phyloP scores from a whole-genome alignment of 1,284 basidiomycete species.

The Apiotrichum montevideense region DNA sequence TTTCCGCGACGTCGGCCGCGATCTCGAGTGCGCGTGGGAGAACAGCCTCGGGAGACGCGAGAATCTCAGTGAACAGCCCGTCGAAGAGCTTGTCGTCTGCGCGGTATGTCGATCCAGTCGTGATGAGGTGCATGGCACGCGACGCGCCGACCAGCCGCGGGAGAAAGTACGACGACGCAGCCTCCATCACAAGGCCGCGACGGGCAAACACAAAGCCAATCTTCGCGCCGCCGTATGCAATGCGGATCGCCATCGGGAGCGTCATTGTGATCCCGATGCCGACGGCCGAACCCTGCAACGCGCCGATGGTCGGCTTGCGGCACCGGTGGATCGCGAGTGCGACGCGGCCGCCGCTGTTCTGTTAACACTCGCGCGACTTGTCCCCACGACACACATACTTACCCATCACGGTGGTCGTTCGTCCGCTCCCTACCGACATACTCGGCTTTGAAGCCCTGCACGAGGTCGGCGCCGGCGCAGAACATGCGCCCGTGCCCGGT shows the following conservation, averaged over 20 bases:
- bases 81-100: slow-evolving; percentile 6
- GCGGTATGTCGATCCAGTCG: slow-evolving; percentile 10
- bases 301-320: slow-evolving; percentile 16
- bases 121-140: slow-evolving; percentile 8
- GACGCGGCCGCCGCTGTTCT: slow-evolving; percentile 10
- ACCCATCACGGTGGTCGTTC: slow-evolving; percentile 14
- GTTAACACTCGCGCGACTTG: no score
- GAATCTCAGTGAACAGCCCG: slow-evolving; percentile 15
- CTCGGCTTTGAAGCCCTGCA: slow-evolving; percentile 5
- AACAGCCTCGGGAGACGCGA: slow-evolving; percentile 6
- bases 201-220: slow-evolving; percentile 16
- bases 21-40: slow-evolving; percentile 14
- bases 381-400: background rate
- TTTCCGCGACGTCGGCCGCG: slow-evolving; percentile 6
- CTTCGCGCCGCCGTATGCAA: slow-evolving; percentile 15
- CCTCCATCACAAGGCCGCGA: slow-evolving; percentile 17
- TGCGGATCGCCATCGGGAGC: slow-evolving; percentile 15
- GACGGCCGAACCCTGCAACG: slow-evolving; percentile 14
- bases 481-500: slow-evolving; percentile 16
- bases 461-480: slow-evolving; percentile 17
- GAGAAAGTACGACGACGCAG: slow-evolving; percentile 16
- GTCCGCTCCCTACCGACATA: background rate
- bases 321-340: slow-evolving; percentile 15
- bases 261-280: slow-evolving; percentile 19
- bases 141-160: slow-evolving; percentile 11